These are phyloP conservation scores for Talaromyces adpressus DNA, from an alignment of 495 filamentous ascomycete genomes.

Conservation along the genomic window DNA sequence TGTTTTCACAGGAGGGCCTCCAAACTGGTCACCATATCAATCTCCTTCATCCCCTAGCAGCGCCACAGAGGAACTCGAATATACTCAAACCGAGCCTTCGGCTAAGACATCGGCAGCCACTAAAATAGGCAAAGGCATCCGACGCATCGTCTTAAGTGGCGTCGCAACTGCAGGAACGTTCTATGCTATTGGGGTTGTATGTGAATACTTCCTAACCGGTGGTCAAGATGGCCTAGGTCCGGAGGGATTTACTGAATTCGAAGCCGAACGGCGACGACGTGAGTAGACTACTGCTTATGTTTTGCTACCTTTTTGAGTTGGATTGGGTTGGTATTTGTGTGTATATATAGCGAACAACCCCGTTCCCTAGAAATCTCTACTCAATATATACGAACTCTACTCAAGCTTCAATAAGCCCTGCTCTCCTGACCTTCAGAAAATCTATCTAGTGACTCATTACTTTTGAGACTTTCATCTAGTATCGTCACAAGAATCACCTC, in stretches of 20 bases:
- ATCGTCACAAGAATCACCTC: too few relatives aligned
- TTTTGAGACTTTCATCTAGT: too few relatives aligned
- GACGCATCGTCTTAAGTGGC: constrained; percentile 49
- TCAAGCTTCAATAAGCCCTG: background rate
- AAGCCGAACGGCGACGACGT: constrained; percentile 29
- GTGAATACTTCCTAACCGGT: constrained; percentile 58
- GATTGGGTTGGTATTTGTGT: background rate
- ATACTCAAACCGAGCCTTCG: constrained; percentile 13
- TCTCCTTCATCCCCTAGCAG: constrained; percentile 12
- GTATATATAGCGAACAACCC: background rate
- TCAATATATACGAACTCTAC: constrained; percentile 2
- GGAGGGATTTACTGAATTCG: constrained; percentile 43
- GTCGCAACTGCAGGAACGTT: constrained; percentile 52
- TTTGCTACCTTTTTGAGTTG: background rate
- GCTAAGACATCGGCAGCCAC: constrained; percentile 6
- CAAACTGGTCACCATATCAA: constrained; percentile 24
- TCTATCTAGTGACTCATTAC: background rate
- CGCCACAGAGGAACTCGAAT: background rate
- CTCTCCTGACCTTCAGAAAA: background rate
- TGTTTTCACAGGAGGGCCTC: constrained; percentile 42
- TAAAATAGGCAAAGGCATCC: constrained; percentile 28
- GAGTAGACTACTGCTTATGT: background rate
- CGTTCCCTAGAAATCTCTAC: background rate
- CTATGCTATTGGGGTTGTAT: constrained; percentile 63
- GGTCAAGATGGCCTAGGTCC: constrained; percentile 47